phyloP scores from a whole-genome alignment of 2,329 filamentous ascomycete species.

The Neoarthrinium moseri region DNA sequence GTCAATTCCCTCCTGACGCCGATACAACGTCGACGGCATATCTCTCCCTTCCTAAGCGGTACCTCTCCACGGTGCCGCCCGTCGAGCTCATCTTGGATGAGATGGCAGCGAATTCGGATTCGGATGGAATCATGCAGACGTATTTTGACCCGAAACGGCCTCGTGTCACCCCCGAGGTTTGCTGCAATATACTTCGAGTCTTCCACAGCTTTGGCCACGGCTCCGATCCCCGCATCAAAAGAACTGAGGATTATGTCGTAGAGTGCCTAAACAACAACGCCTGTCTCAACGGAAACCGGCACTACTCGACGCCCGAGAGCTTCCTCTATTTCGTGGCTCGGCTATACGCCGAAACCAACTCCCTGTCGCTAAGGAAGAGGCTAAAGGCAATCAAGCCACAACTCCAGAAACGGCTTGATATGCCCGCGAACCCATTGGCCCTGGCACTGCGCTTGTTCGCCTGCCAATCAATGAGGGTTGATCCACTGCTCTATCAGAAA shows the following conservation, averaged over 20 bases:
- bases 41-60: constrained; percentile 11
- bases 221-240: constrained; percentile 12
- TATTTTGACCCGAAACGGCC: constrained; percentile 17
- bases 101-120: constrained; percentile 11
- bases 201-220: constrained; percentile 18
- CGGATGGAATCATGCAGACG: constrained; percentile 17
- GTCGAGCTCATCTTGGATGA: background rate
- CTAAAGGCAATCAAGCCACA: constrained; percentile 10
- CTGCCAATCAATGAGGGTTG: constrained; percentile 12
- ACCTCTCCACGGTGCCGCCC: background rate
- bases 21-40: constrained; percentile 22
- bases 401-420: constrained; percentile 12
- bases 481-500: constrained; percentile 7
- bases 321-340: constrained; percentile 19
- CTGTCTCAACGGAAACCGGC: constrained; percentile 14
- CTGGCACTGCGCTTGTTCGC: constrained; percentile 14
- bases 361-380: background rate
- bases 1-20: constrained; percentile 18
- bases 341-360: constrained; percentile 13
- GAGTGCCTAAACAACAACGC: constrained; percentile 15
- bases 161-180: constrained; percentile 17
- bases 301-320: constrained; percentile 16
- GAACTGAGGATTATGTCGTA: constrained; percentile 17
- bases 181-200: constrained; percentile 20
- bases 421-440: constrained; percentile 13